Base-by-base conservation (phyloP, 1,139 yeast species). In the Kluyveromyces marxianus region DNA sequence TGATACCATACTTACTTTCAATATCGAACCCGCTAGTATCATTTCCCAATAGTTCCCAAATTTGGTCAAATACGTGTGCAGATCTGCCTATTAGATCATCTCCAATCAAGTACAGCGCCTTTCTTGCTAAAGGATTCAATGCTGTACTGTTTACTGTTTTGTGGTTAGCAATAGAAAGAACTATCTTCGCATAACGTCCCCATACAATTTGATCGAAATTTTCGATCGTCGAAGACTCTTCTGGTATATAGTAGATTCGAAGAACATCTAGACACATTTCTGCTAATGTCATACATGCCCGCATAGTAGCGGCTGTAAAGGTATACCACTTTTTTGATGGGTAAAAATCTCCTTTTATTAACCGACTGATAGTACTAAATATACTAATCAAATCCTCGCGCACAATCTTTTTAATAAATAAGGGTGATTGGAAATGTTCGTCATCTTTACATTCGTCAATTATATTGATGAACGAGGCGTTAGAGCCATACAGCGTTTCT, bases 291-390 rank as follows among this genome's bases (percentile, higher is more conserved):
- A 81, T 70, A 40, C 80, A 69, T 33, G 87, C 81, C 52, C 81
- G 82, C 40, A 79, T 74, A 41, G 81, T 70, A 47, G 83, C 57
- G 3, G 87, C 77, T 51, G 79, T 77, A 42, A 85, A 66, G 0
- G 94, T 81, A 14, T 83, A 61, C 90, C 90, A 83, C 56, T 77
- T 81, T 27, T 72, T 75, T 47, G 75, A 74, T 3, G 90, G 90
- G 69, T 76, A 83, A 58, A 72, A 82, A 45, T 72, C 74, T 28
- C 82, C 77, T 50, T 74, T 78, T 48, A 81, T 64, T 47, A 84
- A 69, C 39, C 79, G 65, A 50, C 79, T 79, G 24, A 81, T 72
- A 24, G 84, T 81, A 37, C 79, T 76, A 25, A 74, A 67, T 14
- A 70, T 61, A 1, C 59, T 51, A 6, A 60, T 43, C 21, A 69